Conservation (phyloP, 768 basidiomycete species). For the Amanita rimosa region DNA sequence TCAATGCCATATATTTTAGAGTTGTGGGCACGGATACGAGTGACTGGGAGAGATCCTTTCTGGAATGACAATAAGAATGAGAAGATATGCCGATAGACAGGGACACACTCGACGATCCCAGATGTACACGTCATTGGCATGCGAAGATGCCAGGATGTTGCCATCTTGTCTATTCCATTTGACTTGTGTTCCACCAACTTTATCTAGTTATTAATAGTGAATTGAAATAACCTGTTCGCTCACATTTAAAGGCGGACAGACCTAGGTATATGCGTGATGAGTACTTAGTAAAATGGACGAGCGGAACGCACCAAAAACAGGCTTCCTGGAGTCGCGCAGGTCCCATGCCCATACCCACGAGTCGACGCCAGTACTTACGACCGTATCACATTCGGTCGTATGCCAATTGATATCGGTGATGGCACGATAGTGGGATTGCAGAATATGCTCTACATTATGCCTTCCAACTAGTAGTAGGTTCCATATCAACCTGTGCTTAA, state of each 20-base stretch:
- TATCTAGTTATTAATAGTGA: background rate
- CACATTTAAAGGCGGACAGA: slow-evolving; percentile 36
- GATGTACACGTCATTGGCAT: slow-evolving; percentile 75
- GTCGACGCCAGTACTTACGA: slow-evolving; percentile 88
- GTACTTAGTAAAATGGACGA: slow-evolving; percentile 9
- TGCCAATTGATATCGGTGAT: slow-evolving; percentile 99
- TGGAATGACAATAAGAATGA: slow-evolving; percentile 17
- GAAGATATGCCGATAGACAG: background rate
- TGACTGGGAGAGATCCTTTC: slow-evolving; percentile 83
- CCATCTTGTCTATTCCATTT: slow-evolving; percentile 92
- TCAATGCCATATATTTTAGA: slow-evolving; percentile 97
- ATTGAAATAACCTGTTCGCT: background rate
- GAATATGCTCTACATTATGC: slow-evolving; percentile 73
- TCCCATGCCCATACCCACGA: slow-evolving; percentile 97
- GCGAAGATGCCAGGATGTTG: slow-evolving; percentile 82
- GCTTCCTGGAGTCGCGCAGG: slow-evolving; percentile 55
- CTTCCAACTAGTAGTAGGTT: slow-evolving; percentile 69
- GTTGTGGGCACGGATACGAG: slow-evolving; percentile 68
- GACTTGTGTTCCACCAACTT: slow-evolving; percentile 87
- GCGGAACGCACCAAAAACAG: slow-evolving; percentile 66
- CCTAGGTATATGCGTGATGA: slow-evolving; percentile 11
- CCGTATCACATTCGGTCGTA: slow-evolving; percentile 68
- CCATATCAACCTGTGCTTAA: slow-evolving; percentile 68
- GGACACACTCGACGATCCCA: slow-evolving; percentile 85
- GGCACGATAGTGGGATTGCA: slow-evolving; percentile 86